Base-by-base conservation (phyloP, 257 asterid genomes). In the Linderniella brevidens region DNA sequence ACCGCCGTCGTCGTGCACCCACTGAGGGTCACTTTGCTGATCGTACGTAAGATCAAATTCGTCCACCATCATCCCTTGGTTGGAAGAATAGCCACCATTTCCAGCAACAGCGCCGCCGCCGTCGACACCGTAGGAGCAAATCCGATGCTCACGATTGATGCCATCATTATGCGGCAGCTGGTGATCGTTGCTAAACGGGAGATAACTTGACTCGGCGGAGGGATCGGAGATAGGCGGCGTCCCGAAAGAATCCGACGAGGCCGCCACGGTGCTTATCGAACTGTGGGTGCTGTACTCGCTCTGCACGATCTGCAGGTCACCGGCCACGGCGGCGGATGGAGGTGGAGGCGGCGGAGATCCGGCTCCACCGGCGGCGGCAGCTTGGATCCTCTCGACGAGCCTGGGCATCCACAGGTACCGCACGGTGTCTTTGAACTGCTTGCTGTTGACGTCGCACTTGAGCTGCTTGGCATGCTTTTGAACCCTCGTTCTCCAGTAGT, bases 381-480 rank as follows among this genome's bases (percentile, higher is more conserved):
- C 90, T 67, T 82, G 93, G 54, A 80, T 80, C 54, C 87, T 67
- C 55, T 80, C 93, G 5, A 67, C 80, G 32, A 80, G 53, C 50
- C 88, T 58, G 0, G 93, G 88, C 77, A 80, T 80, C 93, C 93
- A 80, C 5, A 72, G 69, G 59, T 74, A 54, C 6, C 32, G 32
- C 3, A 25, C 6, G 32, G 32, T 25, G 32, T 25, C 32, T 25
- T 25, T 25, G 32, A 81, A 81, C 72, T 79, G 86, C 75, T 79
- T 86, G 79, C 94, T 82, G 79, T 82, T 82, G 49, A 86, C 90
- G 72, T 86, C 92, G 49, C 93, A 78, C 55, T 86, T 86, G 52
- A 80, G 85, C 69, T 72, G 88, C 58, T 77, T 80, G 20, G 88
- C 93, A 56, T 80, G 88, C 57, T 80, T 80, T 45, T 80, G 88